Evolutionary conservation across 2,329 filamentous ascomycete genomes (phyloP), one percentile per base, ranked within the genome.

Genomic region (Arthrinium phaeospermum): DNA sequence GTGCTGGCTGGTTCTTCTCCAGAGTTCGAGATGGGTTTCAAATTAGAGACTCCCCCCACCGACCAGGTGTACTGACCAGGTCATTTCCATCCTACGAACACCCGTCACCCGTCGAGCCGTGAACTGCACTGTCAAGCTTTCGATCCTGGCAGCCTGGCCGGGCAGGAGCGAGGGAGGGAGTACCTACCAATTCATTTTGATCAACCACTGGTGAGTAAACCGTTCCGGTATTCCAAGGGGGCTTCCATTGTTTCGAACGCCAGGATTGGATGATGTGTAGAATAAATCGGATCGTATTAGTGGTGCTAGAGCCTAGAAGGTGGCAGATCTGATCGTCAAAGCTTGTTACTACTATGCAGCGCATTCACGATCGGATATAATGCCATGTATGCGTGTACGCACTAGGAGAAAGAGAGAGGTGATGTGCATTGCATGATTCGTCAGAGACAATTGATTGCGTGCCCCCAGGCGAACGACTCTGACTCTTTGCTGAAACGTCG

Each of bases 1-100:
- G 57, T 64, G 57, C 30, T 64, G 57, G 57, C 30, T 64, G 19
- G 57, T 37, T 41, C 57, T 64, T 64, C 57, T 64, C 57, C 57
- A 64, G 57, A 64, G 57, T 64, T 64, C 57, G 57, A 64, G 57
- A 64, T 64, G 57, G 34, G 57, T 64, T 64, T 64, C 57, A 64
- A 64, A 64, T 64, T 34, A 64, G 57, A 64, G 57, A 64, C 57
- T 64, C 57, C 57, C 30, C 57, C 51, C 13, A 19, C 51, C 57
- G 8, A 16, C n/a, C 6, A 61, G 53, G 53, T 64, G 27, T 30
- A 19, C 51, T 30, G 8, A 16, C n/a, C 6, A 61, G 53, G 53
- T 64, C 57, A 64, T 24, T 37, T 37, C 22, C 7, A 34, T 34
- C 53, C 30, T 64, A 4, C 34, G 34, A 64, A 64, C 57, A 34